Base-by-base conservation (phyloP, 768 basidiomycete genomes). In the Imleria badia region DNA sequence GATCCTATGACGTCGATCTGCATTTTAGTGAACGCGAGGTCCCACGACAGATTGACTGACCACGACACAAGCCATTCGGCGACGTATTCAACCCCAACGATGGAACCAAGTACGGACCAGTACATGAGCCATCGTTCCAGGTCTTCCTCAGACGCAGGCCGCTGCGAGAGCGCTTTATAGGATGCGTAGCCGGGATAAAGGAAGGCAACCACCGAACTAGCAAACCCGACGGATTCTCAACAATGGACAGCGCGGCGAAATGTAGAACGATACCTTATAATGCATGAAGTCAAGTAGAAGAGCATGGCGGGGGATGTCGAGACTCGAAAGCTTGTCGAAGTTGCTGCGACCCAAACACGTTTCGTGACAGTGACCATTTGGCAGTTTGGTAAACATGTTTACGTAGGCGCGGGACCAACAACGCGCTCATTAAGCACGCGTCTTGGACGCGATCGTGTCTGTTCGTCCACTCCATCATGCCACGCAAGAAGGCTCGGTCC, bases 111-210 rank as follows among this genome's bases (percentile, higher is more conserved):
- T 0, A 91, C 89, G n/a, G 85, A 86, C 94, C 95, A 98, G 64
- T 97, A 98, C 91, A 94, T 95, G 50, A 98, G 79, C 94, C 95
- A 97, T 72, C 93, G 78, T 68, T 97, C 95, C 10, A 95, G 77
- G 42, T 93, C 91, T 47, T 79, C 81, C 63, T 92, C 90, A 1
- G 86, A 87, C 2, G 90, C 89, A 19, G 91, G 91, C n/a, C 91
- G 80, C 62, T 89, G 85, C 35, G 89, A 88, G 31, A 98, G 81
- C 0, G 91, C 85, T 77, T 98, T 98, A 77, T 95, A 98, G n/a
- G 92, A 94, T 30, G 93, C 91, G 73, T 98, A 98, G 22, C 89
- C 90, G 0, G 94, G 94, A 70, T 98, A 96, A 38, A 95, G 80
- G 72, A 93, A 95, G 19, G 87, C 91, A 6, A 77, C 78, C 34